These are phyloP conservation scores for Coemansia umbellata DNA, from an alignment of 192 early-diverging fungal species.

Conservation along the genomic window DNA sequence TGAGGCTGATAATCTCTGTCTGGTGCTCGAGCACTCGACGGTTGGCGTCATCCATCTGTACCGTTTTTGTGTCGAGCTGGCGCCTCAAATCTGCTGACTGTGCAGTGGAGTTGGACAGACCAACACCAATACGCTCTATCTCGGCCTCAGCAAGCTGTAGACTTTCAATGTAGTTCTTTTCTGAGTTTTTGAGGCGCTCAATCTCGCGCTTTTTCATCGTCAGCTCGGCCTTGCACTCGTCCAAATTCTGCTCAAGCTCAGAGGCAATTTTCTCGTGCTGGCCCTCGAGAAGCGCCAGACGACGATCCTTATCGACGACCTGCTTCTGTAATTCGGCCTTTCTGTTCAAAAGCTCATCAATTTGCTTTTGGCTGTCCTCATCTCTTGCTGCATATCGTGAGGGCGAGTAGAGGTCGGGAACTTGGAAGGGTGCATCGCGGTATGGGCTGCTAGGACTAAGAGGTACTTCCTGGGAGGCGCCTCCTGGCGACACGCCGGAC, in stretches of 20 bases:
- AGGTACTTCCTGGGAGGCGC: slow-evolving; percentile 8
- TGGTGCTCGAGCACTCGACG: slow-evolving; percentile 18
- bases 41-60: slow-evolving; percentile 15
- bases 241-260: slow-evolving; percentile 27
- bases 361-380: slow-evolving; percentile 6
- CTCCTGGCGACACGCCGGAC: slow-evolving; percentile 3
- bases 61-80: slow-evolving; percentile 30
- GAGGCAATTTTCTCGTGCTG: slow-evolving; percentile 28
- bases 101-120: slow-evolving; percentile 26
- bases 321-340: slow-evolving; percentile 31
- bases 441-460: slow-evolving; percentile 28
- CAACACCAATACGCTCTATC: slow-evolving; percentile 26
- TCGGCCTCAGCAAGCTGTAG: slow-evolving; percentile 30
- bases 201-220: slow-evolving; percentile 47
- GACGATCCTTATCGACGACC: slow-evolving; percentile 19
- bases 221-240: slow-evolving; percentile 40
- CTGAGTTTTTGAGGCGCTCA: slow-evolving; percentile 25
- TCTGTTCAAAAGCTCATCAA: slow-evolving; percentile 20
- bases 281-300: slow-evolving; percentile 22
- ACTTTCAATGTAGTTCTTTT: slow-evolving; percentile 16
- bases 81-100: slow-evolving; percentile 25
- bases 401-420: slow-evolving; percentile 16
- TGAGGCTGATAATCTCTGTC: slow-evolving; percentile 28
- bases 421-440: slow-evolving; percentile 14
- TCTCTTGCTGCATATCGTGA: slow-evolving; percentile 13